These are phyloP conservation scores for Aspergillus puulaauensis DNA, from an alignment of 2,329 filamentous ascomycete genomes.

Conservation along the genomic window DNA sequence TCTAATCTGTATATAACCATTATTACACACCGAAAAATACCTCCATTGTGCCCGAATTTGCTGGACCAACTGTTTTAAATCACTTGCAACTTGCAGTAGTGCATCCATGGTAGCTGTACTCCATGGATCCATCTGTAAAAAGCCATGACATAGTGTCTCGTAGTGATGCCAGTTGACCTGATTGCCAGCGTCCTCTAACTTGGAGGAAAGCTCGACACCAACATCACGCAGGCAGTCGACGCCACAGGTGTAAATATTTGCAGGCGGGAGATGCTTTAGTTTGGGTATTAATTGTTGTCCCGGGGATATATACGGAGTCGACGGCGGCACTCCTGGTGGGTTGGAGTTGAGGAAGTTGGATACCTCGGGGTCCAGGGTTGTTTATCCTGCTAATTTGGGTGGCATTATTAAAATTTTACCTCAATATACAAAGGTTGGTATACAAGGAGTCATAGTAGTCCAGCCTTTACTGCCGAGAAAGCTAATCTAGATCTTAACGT, in stretches of 20 bases:
- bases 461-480: no score
- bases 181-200: conserved; percentile 29
- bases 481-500: neutral
- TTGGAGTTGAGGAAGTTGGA: neutral
- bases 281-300: conserved; percentile 27
- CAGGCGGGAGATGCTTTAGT: conserved; percentile 25
- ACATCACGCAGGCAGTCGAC: conserved; percentile 35
- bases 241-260: conserved; percentile 31
- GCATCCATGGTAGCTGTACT: conserved; percentile 23
- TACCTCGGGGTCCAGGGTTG: neutral
- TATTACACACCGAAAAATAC: neutral
- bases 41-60: neutral
- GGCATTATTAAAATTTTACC: neutral
- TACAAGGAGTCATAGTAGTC: neutral
- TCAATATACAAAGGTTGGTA: neutral
- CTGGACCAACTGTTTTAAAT: neutral
- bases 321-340: conserved; percentile 18
- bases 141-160: conserved; percentile 28
- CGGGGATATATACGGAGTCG: conserved; percentile 30
- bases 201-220: conserved; percentile 30
- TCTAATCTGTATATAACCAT: neutral
- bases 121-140: conserved; percentile 34
- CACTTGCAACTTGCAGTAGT: neutral
- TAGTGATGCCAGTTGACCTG: conserved; percentile 28
- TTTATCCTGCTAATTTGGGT: neutral